Conservation (phyloP, 2,329 filamentous ascomycete species). For the Colletotrichum lupini region DNA sequence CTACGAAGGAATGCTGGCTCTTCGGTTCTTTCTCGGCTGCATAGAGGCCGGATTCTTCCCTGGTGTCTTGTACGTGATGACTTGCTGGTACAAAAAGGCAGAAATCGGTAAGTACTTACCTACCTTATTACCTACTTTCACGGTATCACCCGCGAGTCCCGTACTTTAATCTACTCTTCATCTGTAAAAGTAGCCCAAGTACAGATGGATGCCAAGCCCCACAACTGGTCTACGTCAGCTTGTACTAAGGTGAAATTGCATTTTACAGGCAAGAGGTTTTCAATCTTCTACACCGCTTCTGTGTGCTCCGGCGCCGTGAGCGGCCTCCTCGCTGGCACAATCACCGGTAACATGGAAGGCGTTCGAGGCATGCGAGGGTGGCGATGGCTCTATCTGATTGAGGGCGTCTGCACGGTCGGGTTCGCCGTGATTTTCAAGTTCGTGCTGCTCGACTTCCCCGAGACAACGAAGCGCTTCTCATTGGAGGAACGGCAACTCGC, state of each 20-base stretch:
- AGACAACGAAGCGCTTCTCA: conserved; percentile 53
- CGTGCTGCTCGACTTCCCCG: conserved; percentile 61
- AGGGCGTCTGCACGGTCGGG: conserved; percentile 47
- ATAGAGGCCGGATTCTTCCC: conserved; percentile 59
- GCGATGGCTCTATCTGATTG: conserved; percentile 59
- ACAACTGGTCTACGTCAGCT: conserved; percentile 1
- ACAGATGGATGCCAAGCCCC: no score
- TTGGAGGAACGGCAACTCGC: conserved; percentile 52
- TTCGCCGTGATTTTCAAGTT: conserved; percentile 55
- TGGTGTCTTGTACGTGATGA: conserved; percentile 58
- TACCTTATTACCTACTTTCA: no score
- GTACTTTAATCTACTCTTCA: background rate
- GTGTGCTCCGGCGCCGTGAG: conserved; percentile 62
- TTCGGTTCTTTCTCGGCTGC: conserved; percentile 58
- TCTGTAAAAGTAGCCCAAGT: no score
- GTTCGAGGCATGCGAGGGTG: conserved; percentile 55
- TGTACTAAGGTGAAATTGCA: conserved; percentile 11
- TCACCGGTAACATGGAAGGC: conserved; percentile 56
- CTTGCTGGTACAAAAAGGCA: conserved; percentile 62
- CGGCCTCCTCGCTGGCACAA: conserved; percentile 56
- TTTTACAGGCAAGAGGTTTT: conserved; percentile 61
- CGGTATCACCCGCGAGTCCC: no score
- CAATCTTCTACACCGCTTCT: conserved; percentile 62
- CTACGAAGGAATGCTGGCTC: conserved; percentile 56
- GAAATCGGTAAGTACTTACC: conserved; percentile 43